Base-by-base conservation (phyloP, 2,329 filamentous ascomycete species). In the Lachnellula cervina region DNA sequence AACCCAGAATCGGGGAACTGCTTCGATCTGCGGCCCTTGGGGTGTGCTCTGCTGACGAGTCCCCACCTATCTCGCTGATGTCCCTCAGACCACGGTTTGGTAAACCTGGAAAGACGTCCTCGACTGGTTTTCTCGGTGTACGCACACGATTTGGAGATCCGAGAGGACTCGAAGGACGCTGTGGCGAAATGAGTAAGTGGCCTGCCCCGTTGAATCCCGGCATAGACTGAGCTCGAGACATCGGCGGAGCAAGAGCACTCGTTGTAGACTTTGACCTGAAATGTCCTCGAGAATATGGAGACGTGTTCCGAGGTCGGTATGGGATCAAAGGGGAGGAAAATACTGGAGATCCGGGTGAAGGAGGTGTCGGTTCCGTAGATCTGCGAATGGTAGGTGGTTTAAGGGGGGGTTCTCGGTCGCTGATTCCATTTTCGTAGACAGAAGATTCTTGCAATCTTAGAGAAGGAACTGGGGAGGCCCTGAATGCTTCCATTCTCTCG, bases 401-500 rank as follows among this genome's bases (percentile, higher is more conserved):
- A 35, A 58, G 49, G 47, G 46, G 45, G 25, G 32, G 21, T 45
- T 60, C 54, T 59, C 52, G 46, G 25, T 62, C 55, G 25, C 45
- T 60, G 11, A 49, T 55, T 45, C 57, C 54, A 49, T 47, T 51
- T 45, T 61, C 55, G 52, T 57, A 57, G 13, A 61, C 32, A 4
- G 65, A 56, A 9, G 65, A 60, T 37, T 67, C 68, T 55, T 63
- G 60, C 19, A 81, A 70, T 57, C 80, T 78, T 45, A 83, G 70
- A 32, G 74, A 76, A 40, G 81, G 80, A 38, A 83, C 72, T 62
- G 81, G 81, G 51, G 80, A 78, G 53, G 81, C 72, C 59, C 77
- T 79, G 68, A 86, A 87, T 69, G 82, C 81, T 75, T 86, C 82
- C 79, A 87, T 82, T 61, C 82, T 77, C 75, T 86, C 81, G 49